These are phyloP conservation scores for Chaetoceros muelleri DNA, from an alignment of 108 stramenopile species.

Conservation along the genomic window DNA sequence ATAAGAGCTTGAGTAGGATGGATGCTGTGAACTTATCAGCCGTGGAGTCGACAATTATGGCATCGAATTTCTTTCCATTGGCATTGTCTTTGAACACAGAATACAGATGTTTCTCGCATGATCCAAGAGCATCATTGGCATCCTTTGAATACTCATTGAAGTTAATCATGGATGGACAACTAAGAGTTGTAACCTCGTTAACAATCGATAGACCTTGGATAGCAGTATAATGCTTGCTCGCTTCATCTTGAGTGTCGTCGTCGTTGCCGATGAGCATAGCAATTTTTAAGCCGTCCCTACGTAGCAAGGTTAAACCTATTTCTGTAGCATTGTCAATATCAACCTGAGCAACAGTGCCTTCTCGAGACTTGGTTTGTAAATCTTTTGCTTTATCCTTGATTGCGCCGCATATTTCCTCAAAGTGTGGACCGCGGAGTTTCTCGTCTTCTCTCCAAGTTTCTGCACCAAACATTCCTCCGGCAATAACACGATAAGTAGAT, in stretches of 20 bases:
- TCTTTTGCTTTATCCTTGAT: not conserved
- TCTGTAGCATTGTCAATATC: not conserved
- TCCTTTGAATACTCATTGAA: not conserved
- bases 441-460: conserved; percentile 72
- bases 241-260: conserved; percentile 1
- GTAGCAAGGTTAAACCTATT: conserved; percentile 3
- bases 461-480: conserved; percentile 72
- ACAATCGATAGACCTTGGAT: not conserved
- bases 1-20: not conserved
- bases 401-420: conserved; percentile 4
- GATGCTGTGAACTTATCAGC: not conserved
- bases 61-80: not conserved
- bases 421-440: conserved; percentile 49
- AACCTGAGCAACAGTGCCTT: not conserved
- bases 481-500: conserved; percentile 53
- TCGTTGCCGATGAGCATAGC: conserved; percentile 16
- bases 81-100: not conserved
- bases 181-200: not conserved
- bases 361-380: not conserved
- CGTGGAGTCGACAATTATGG: not conserved
- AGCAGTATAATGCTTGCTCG: not conserved
- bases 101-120: not conserved
- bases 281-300: conserved; percentile 1
- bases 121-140: not conserved
- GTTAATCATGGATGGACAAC: not conserved